These are phyloP conservation scores for Drechslerella stenobrocha DNA, from an alignment of 2,329 filamentous ascomycete genomes.

Conservation along the genomic window DNA sequence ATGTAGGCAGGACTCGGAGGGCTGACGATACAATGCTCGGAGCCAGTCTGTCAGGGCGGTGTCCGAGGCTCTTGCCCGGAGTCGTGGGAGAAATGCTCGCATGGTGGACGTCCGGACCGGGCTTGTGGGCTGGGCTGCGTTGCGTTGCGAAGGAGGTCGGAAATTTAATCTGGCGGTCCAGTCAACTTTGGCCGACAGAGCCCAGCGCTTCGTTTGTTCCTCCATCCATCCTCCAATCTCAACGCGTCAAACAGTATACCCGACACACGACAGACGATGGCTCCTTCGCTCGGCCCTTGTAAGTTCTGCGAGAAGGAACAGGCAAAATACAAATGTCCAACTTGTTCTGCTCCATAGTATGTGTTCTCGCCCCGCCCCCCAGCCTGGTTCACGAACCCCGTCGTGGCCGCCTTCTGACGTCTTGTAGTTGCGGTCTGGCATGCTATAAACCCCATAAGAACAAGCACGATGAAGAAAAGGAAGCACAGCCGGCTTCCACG, in stretches of 20 bases:
- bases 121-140: not conserved
- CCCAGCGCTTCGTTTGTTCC: not conserved
- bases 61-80: slow-evolving; percentile 9
- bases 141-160: slow-evolving; percentile 45
- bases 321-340: slow-evolving; percentile 48
- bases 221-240: slow-evolving; percentile 19
- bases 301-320: slow-evolving; percentile 48
- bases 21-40: slow-evolving; percentile 26
- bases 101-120: too few relatives aligned
- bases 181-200: slow-evolving; percentile 13
- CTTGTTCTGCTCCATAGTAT: slow-evolving; percentile 46
- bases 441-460: slow-evolving; percentile 48
- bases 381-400: too few relatives aligned
- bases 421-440: slow-evolving; percentile 35
- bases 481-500: slow-evolving; percentile 14
- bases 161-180: slow-evolving; percentile 12
- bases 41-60: slow-evolving; percentile 26
- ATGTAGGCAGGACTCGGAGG: slow-evolving; percentile 26
- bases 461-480: slow-evolving; percentile 46
- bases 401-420: slow-evolving; percentile 7
- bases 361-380: slow-evolving; percentile 10
- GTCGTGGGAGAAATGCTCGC: slow-evolving; percentile 19
- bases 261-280: slow-evolving; percentile 37
- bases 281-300: slow-evolving; percentile 44
- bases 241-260: slow-evolving; percentile 12